Percentiles rank a stretch among this genome's conserved stretches.
These are phyloP conservation scores for Cyberlindnera veronae DNA, from an alignment of 805 yeast genomes.

Conservation along the genomic window DNA sequence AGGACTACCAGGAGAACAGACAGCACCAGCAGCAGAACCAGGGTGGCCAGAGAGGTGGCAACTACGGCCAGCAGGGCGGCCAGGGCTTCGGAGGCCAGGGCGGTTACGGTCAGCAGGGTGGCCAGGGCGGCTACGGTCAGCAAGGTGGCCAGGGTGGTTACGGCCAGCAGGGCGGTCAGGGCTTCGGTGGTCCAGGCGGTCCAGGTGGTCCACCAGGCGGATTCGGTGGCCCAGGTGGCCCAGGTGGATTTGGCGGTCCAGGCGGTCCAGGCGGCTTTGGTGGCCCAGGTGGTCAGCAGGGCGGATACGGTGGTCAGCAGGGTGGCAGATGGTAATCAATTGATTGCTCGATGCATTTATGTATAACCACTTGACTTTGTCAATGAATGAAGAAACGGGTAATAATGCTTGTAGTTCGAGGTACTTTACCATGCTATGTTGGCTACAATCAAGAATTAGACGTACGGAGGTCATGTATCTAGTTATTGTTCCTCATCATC, in stretches of 20 bases:
- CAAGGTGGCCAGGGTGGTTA: constrained; percentile 24
- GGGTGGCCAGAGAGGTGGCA: constrained; percentile 21
- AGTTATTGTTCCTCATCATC: constrained; percentile 28
- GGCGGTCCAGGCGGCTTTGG: constrained; percentile 19
- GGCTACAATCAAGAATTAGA: no score
- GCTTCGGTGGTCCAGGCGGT: constrained; percentile 22
- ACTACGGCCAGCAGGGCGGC: constrained; percentile 7
- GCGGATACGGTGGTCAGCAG: constrained; percentile 22
- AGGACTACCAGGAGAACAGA: constrained; percentile 22
- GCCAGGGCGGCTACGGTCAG: no score
- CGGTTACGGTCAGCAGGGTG: constrained; percentile 21
- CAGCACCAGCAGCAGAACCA: constrained; percentile 18
- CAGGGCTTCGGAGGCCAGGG: constrained; percentile 19
- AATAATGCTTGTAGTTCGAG: no score
- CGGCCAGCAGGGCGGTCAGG: constrained; percentile 18
- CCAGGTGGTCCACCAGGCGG: constrained; percentile 18
- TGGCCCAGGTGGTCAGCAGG: constrained; percentile 25
- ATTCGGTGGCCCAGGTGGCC: constrained; percentile 13
- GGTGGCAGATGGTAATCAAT: constrained; percentile 26
- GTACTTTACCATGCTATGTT: no score
- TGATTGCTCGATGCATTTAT: background rate
- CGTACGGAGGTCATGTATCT: background rate
- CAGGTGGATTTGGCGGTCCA: constrained; percentile 18
- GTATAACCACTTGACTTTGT: background rate
- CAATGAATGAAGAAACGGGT: no score